Conservation (phyloP, 345 rosid species). For the Eucalyptus curtisii region DNA sequence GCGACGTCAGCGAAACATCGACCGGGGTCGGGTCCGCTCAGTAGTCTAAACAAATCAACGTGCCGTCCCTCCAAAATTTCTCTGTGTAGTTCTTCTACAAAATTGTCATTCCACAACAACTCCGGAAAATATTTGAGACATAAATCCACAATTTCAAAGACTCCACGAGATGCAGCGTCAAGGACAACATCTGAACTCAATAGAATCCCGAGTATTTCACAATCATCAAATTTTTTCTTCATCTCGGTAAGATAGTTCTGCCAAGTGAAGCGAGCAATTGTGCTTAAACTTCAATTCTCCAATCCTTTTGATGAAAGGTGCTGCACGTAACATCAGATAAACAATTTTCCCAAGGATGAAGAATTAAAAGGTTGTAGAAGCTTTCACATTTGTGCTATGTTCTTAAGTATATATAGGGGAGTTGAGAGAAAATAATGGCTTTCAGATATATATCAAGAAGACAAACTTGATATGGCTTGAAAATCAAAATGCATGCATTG, state of each 20-base stretch:
- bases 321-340: not conserved
- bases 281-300: not conserved
- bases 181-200: rapidly evolving
- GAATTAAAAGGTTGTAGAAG: not conserved
- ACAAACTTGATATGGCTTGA: not conserved
- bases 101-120: not conserved
- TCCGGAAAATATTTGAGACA: not conserved
- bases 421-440: not conserved
- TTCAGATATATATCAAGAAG: not conserved
- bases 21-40: rapidly evolving
- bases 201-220: rapidly evolving
- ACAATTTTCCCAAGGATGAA: not conserved
- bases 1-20: rapidly evolving
- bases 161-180: not conserved
- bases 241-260: not conserved
- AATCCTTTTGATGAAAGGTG: not conserved
- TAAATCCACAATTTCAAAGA: not conserved
- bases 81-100: rapidly evolving
- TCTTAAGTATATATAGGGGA: rapidly evolving
- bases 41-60: not conserved
- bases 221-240: rapidly evolving
- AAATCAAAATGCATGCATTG: not conserved
- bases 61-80: not conserved
- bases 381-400: not conserved
- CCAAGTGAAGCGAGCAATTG: rapidly evolving